Base-by-base conservation (phyloP, 2,329 filamentous ascomycete species). In the Pseudogymnoascus sp. region DNA sequence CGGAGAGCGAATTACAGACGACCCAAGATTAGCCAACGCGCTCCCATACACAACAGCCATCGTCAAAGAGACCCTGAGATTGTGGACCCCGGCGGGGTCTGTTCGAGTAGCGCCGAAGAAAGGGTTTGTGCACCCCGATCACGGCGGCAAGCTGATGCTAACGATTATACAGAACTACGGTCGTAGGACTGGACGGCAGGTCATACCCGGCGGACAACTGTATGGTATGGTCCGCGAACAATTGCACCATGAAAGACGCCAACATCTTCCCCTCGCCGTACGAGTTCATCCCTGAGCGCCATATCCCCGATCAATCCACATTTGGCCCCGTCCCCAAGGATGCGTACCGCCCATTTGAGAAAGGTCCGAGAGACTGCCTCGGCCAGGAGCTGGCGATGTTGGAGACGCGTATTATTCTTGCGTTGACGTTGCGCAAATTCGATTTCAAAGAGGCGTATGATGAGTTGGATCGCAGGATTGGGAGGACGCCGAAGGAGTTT, bases 331-430 rank as follows among this genome's bases (percentile, higher is more conserved):
- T 57, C 26, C 47, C 26, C 29, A 57, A 57, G 47, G 34, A 34
- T 10, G 26, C 47, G 2, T 57, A 57, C n/a, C 47, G 47, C 8
- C 75, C 79, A 0, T 86, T 86, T 69, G 80, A 81, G 66, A 76
- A 78, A 63, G 83, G 83, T 0, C 75, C 77, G 2, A 71, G 83
- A n/a, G 80, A 80, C 59, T 86, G 83, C 67, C 77, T 84, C 14
- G 83, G 82, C 0, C 81, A 84, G 69, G 77, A 78, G 66, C 72
- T 83, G 29, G 81, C 79, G 1, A 77, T 80, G 74, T 68, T 67
- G 29, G 81, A 83, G 69, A 71, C 77, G 16, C 77, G 77, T 63
- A 72, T 79, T 47, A 75, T 79, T 4, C 69, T 83, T 51, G 77
- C 80, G 3, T 73, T 82, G 67, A 77, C 77, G 0, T 65, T 79